Base-by-base conservation (phyloP, 192 early-diverging fungal genomes). In the Funneliformis mosseae region DNA sequence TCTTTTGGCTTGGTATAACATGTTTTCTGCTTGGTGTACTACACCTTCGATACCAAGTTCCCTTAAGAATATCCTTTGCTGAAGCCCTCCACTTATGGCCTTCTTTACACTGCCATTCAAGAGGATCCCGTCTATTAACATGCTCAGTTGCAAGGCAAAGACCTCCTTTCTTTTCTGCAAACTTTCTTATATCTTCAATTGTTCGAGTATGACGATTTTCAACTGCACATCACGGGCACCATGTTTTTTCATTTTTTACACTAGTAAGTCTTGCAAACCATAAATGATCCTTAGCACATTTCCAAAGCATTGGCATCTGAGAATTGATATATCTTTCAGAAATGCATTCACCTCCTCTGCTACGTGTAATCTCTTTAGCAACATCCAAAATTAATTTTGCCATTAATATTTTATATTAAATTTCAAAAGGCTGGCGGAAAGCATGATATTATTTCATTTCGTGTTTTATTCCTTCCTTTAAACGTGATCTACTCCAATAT, bases 91-190 rank as follows among this genome's bases (percentile, higher is more conserved):
- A 74, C 3, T 74, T 74, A 74, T 74, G 63, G 7, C 63, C 73
- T 74, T 74, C 43, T 74, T 48, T 74, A 74, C 43, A 74, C 73
- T 74, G 73, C 41, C 73, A 74, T 74, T 74, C 73, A 43, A 74
- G 73, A 74, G 43, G 73, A 74, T 74, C 43, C 73, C 8, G 73
- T 74, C 73, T 74, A 74, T 74, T 74, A 74, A 74, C 48, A 74
- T 74, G 55, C 16, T 48, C 46, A 46, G n/a, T 74, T 74, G 73
- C 21, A 74, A 74, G 72, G 72, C 43, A 74, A 74, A 74, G 42
- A 74, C 8, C 72, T 74, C 72, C 43, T 48, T 74, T 74, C 46
- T 48, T 74, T 21, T 45, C 72, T 45, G 72, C 72, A 74, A 50
- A 14, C 43, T 28, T 71, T 39, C 21, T 8, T 38, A 71, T 71